Evolutionary conservation across 108 stramenopile species (phyloP), one percentile per base, ranked within the genome.

Genomic region (Schizochytrium sp.): DNA sequence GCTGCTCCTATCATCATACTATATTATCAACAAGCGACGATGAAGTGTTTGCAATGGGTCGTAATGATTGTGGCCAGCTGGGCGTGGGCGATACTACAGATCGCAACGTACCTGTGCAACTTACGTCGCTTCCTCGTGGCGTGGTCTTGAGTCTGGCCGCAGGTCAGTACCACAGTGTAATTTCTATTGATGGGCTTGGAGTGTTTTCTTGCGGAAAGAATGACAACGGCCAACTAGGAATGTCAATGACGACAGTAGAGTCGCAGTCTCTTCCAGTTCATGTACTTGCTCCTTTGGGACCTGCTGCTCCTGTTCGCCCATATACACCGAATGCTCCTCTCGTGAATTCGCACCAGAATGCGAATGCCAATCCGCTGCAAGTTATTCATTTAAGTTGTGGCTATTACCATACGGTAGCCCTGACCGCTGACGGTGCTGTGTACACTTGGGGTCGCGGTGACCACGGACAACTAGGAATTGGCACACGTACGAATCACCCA

Each of bases 391-490:
- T 93, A n/a, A 87, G 87, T 61, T 92, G 91, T 47, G 93, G 93
- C 47, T 91, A 90, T 73, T 93, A 90, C n/a, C 93, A 94, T 89
- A 91, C 91, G 53, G 91, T 89, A 19, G 92, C 89, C 4, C 89
- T 94, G n/a, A 88, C 90, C 56, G 72, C 56, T n/a, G 72, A 72
- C 50, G 93, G 93, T 12, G 83, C 89, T 50, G 87, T 92, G 10
- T 93, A 89, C 89, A 72, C 91, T 12, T 93, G 92, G 59, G 93
- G 93, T 1, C 76, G 93, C 15, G 90, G 89, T 55, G 45, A 55
- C 49, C 72, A 92, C 76, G 92, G 92, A 40, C 93, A 93, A 91
- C 92, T 93, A 0, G 93, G 93, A 42, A 91, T 93, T 58, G 93
- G 93, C 42, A 57, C 15, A 7, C 64, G 64, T 15, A 76, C 59